Evolutionary conservation across 192 early-diverging fungal genomes (phyloP).

Genomic region (Gamsiella multidivaricata): DNA sequence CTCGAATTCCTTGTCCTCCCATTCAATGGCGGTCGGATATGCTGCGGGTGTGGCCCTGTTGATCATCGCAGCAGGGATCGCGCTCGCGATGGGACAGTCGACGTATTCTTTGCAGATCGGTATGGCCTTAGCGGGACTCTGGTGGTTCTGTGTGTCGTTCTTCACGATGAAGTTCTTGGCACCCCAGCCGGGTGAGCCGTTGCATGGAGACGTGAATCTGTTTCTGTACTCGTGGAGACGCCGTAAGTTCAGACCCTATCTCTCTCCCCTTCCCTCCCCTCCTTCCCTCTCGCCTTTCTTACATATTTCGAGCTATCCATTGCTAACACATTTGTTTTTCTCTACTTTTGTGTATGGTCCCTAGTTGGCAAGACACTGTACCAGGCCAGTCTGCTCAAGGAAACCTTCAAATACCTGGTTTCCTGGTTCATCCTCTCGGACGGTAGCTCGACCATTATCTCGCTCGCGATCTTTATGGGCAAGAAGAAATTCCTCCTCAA

Average conservation of each 20-base stretch:
- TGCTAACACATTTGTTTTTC: conserved; percentile 4
- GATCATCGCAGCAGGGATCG: conserved; percentile 51
- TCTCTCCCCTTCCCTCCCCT: neutral
- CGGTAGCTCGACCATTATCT: conserved; percentile 67
- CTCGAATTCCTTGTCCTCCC: conserved; percentile 56
- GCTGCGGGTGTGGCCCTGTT: conserved; percentile 48
- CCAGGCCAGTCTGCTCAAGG: conserved; percentile 59
- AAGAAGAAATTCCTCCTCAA: conserved; percentile 63
- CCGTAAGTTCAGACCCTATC: conserved; percentile 2
- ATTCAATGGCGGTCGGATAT: conserved; percentile 53
- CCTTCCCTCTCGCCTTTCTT: neutral
- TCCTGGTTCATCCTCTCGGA: conserved; percentile 81
- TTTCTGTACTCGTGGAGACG: conserved; percentile 58
- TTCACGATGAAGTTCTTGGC: conserved; percentile 54
- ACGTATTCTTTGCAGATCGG: conserved; percentile 55
- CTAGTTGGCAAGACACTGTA: conserved; percentile 41
- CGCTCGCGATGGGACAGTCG: conserved; percentile 30
- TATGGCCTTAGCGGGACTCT: conserved; percentile 57
- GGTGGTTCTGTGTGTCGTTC: conserved; percentile 62
- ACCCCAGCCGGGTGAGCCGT: conserved; percentile 55
- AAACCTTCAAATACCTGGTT: conserved; percentile 72
- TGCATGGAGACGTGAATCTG: conserved; percentile 54
- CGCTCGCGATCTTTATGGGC: conserved; percentile 68
- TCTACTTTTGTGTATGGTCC: neutral
- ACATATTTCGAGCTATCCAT: neutral